These are phyloP conservation scores for Yamadazyma triangularis DNA, from an alignment of 1,139 yeast species.

Conservation along the genomic window DNA sequence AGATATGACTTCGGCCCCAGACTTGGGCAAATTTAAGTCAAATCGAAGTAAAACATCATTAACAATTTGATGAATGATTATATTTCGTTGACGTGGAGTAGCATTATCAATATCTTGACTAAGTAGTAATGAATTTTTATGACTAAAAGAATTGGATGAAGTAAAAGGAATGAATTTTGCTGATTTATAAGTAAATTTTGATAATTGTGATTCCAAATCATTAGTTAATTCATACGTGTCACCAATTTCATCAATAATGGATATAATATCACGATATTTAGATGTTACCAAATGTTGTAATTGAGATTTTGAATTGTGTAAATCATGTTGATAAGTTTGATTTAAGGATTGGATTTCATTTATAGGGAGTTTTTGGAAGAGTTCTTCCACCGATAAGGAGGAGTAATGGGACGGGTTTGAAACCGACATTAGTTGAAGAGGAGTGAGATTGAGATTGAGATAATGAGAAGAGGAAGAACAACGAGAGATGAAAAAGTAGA, in stretches of 20 bases:
- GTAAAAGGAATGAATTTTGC: slow-evolving; percentile 27
- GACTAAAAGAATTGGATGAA: slow-evolving; percentile 14
- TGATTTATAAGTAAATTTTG: slow-evolving; percentile 30
- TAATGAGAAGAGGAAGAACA: no score
- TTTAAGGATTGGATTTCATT: slow-evolving; percentile 32
- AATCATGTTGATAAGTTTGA: slow-evolving; percentile 21
- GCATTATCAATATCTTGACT: slow-evolving; percentile 9
- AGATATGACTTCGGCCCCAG: slow-evolving; percentile 3
- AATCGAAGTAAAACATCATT: slow-evolving; percentile 11
- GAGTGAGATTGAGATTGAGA: no score
- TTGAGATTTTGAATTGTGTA: slow-evolving; percentile 27
- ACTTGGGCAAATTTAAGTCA: slow-evolving; percentile 11
- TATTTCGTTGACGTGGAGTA: neutral
- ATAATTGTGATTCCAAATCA: slow-evolving; percentile 22
- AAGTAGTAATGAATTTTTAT: slow-evolving; percentile 19
- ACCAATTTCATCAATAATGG: slow-evolving; percentile 65
- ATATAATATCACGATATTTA: slow-evolving; percentile 62
- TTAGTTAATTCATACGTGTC: slow-evolving; percentile 43
- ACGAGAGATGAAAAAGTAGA: no score
- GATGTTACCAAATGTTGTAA: slow-evolving; percentile 58
- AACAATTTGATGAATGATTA: slow-evolving; percentile 8
- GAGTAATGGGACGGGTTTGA: no score
- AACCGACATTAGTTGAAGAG: no score
- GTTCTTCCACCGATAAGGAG: slow-evolving; percentile 25
- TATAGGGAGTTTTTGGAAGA: slow-evolving; percentile 30